Conservation (phyloP, 73 alveolate genomes). For the Urostyla sp. region DNA sequence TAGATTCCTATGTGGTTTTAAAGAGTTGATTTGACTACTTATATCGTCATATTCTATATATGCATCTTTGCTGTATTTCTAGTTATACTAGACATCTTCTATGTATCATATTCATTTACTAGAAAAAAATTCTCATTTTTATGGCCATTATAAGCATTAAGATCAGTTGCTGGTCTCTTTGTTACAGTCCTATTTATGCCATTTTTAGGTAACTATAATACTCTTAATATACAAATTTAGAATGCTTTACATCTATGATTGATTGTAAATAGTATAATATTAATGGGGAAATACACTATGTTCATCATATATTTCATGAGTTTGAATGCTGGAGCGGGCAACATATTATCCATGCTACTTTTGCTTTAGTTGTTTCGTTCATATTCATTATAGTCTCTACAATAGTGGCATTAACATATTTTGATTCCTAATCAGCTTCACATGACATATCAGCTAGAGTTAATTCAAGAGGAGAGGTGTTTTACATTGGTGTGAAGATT, state of each 20-base stretch:
- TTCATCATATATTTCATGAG: conserved; percentile 23
- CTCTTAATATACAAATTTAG: neutral
- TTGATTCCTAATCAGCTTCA: conserved; percentile 39
- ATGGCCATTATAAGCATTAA: conserved; percentile 72
- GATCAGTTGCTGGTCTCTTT: conserved; percentile 63
- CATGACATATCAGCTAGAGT: conserved; percentile 70
- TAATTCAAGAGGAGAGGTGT: conserved; percentile 56
- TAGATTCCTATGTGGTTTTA: conserved; percentile 63
- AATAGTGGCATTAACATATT: conserved; percentile 59
- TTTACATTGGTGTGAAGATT: conserved; percentile 25
- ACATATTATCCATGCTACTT: conserved; percentile 66
- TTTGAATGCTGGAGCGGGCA: conserved; percentile 53
- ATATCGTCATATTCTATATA: conserved; percentile 66
- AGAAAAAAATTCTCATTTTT: conserved; percentile 66
- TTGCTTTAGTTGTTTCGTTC: conserved; percentile 55
- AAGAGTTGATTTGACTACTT: conserved; percentile 52
- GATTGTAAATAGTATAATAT: conserved; percentile 15
- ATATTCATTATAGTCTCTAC: conserved; percentile 49
- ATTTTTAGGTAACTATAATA: conserved; percentile 47
- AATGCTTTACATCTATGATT: conserved; percentile 57
- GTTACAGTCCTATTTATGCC: conserved; percentile 78
- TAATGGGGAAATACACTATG: neutral
- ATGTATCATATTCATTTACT: conserved; percentile 70
- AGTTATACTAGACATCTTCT: conserved; percentile 67
- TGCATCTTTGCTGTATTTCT: conserved; percentile 62